Evolutionary conservation across 441 rosid species (phyloP), one percentile per base, ranked within the genome.

Genomic region (Euphorbia celastroides): DNA sequence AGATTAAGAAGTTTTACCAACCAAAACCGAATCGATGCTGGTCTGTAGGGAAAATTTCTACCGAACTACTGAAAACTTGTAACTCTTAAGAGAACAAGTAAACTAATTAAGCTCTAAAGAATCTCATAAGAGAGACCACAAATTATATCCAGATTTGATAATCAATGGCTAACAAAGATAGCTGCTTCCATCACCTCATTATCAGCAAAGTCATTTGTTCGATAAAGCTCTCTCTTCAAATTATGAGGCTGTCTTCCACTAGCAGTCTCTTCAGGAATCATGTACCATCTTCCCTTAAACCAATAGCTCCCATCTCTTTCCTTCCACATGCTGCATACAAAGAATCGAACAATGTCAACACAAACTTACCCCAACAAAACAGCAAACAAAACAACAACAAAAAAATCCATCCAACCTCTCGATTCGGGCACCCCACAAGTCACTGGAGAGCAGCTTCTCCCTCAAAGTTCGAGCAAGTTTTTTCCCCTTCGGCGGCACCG

Each of bases 231-330:
- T 46, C 99, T 83, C 63, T 74, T 89, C 64, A 92, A 66, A 30
- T 88, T 94, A 80, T 92, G 99, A 4, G 81, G 69, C 78, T 89
- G 97, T 51, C 99, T 80, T 55, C 97, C 97, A 6, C 86, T 72
- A 44, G 84, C 87, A 61, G 99, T 89, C 80, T 92, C 97, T 80
- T 92, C 99, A 1, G 97, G 98, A 65, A 92, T 92, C 8, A 89
- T 77, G 71, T 88, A 94, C 99, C 97, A 94, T 19, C 68, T 83
- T 51, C 84, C 99, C 17, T 79, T 67, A 76, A 85, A 71, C 96
- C 96, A 84, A 71, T 84, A 92, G 70, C 78, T 86, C 12, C 83
- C 91, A 69, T 81, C 86, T 27, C 66, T 80, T 54, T 79, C 97
- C 77, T 80, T 94, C 99, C 99, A 94, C 25, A 89, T 58, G 20